phyloP scores from a whole-genome alignment of 768 basidiomycete genomes.

The Lentinula lateritia region DNA sequence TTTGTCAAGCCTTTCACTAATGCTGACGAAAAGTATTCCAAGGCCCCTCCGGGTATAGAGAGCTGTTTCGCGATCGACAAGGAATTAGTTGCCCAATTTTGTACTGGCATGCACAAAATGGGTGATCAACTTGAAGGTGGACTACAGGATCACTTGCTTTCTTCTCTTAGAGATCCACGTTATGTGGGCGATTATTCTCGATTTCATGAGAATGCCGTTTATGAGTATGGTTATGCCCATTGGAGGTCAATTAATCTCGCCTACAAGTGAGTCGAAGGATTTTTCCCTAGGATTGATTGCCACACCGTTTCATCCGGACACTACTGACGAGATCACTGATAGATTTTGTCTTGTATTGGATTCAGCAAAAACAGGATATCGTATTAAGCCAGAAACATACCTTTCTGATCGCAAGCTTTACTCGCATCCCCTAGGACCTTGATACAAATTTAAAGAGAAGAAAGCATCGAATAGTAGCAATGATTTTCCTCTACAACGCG shows the following conservation, averaged over 20 bases:
- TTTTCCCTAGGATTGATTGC: no score
- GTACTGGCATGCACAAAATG: no score
- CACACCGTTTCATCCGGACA: background rate
- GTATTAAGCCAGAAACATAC: slow-evolving; percentile 6
- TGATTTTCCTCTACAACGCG: slow-evolving; percentile 7
- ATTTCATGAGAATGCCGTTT: slow-evolving; percentile 52
- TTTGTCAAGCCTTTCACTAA: no score
- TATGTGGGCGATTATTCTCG: slow-evolving; percentile 48
- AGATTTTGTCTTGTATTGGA: slow-evolving; percentile 54
- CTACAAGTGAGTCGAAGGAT: slow-evolving; percentile 33
- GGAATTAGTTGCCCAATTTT: no score
- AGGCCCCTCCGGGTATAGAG: no score
- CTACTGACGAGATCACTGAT: background rate
- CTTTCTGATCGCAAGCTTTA: no score
- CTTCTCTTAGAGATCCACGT: no score
- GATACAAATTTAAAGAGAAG: slow-evolving; percentile 13
- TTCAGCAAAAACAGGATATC: slow-evolving; percentile 54
- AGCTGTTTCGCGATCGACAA: no score
- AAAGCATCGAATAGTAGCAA: slow-evolving; percentile 7
- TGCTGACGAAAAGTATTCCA: no score
- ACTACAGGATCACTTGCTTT: no score
- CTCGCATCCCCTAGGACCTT: no score
- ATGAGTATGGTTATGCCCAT: slow-evolving; percentile 46
- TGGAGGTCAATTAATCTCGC: slow-evolving; percentile 39
- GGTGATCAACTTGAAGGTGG: no score